Evolutionary conservation across 1,284 basidiomycete genomes (phyloP).

Genomic region (Cryptococcus sp.): DNA sequence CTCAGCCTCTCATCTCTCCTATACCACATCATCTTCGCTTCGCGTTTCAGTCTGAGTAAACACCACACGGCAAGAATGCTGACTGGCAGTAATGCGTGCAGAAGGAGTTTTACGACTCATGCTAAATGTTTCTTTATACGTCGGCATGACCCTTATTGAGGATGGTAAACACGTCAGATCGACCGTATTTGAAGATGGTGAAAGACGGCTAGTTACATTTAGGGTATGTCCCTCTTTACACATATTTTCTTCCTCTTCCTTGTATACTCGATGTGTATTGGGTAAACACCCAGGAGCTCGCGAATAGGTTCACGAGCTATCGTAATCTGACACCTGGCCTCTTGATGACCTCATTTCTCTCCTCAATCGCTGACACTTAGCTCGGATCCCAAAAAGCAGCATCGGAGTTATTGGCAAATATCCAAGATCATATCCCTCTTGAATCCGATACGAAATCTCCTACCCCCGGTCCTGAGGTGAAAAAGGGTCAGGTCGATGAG

Average conservation of each 20-base stretch:
- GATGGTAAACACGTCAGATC: conserved; percentile 77
- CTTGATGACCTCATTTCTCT: no score
- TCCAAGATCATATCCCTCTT: conserved; percentile 38
- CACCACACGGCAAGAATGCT: no score
- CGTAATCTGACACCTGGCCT: no score
- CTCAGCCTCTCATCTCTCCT: no score
- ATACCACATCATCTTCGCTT: not conserved
- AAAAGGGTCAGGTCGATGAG: no score
- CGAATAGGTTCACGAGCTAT: no score
- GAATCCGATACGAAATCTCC: conserved; percentile 13
- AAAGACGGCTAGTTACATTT: conserved; percentile 67
- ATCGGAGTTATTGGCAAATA: conserved; percentile 31
- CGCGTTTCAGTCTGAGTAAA: no score
- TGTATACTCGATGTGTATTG: no score
- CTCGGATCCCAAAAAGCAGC: conserved; percentile 61
- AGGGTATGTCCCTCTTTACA: conserved; percentile 54
- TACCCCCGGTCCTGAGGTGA: not conserved
- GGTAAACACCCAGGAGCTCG: no score
- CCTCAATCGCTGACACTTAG: conserved; percentile 43
- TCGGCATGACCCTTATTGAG: conserved; percentile 70
- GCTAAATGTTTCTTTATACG: conserved; percentile 79
- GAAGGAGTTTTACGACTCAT: conserved; percentile 83
- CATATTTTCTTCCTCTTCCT: not conserved
- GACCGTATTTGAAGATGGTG: conserved; percentile 66
- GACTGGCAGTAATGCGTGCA: conserved; percentile 77